Base-by-base conservation (phyloP, 495 filamentous ascomycete genomes). In the Letharia lupina region DNA sequence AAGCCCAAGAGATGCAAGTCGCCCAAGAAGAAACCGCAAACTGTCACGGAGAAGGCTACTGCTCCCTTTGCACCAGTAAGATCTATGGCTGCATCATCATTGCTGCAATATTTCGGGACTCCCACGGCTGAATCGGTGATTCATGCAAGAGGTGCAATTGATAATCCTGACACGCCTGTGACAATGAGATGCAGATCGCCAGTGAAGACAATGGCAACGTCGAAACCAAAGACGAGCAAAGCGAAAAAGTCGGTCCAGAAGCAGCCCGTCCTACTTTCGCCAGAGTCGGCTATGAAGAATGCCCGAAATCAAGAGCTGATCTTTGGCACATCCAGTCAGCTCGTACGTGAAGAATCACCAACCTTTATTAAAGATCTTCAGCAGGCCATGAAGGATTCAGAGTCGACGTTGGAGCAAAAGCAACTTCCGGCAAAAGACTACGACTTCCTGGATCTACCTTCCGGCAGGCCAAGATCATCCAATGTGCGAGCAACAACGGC, bases 301-400 rank as follows among this genome's bases (percentile, higher is more conserved):
- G 76, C 89, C n/a, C 78, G 86, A 7, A 77, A 83, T 10, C 93
- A 96, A 72, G 86, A 93, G 67, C 87, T 96, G 67, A 76, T 96
- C 3, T 98, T 98, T 74, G 93, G 93, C 20, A 96, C 91, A 2
- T 95, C 89, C 23, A 96, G 93, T 75, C 93, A 98, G 74, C 77
- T 98, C 23, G 89, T 89, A 59, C 80, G 81, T 62, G 88, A 91
- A 47, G 86, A 91, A 60, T 90, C 90, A 1, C 88, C 90, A 4
- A 79, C 81, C 4, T 80, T 85, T 8, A 77, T 92, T 6, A 80
- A 83, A 61, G 84, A 93, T 60, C 77, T 89, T 44, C 90, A 93
- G 64, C 75, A 82, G 69, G 89, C 89, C 23, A 86, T 93, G 65
- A 79, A 78, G 65, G 79, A 81, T 61, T 93, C 90, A 0, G 80